A percentile compares a stretch with the other conserved stretches of the same genome.
phyloP scores from a whole-genome alignment of 129 eudicot genomes.

The Flaveria robusta region DNA sequence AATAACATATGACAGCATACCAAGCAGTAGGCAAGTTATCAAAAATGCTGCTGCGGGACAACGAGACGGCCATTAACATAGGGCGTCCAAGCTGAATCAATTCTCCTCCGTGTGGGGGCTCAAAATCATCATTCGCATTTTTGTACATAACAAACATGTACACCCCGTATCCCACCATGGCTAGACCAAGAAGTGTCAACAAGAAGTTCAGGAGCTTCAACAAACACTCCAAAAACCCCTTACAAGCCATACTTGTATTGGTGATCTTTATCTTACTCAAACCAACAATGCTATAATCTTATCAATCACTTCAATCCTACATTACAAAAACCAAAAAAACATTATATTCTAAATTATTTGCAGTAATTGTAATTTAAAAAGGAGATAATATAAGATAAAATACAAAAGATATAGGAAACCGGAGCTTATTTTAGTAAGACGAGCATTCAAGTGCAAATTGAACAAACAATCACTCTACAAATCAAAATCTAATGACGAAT shows the following conservation, averaged over 20 bases:
- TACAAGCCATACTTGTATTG: conserved; percentile 61
- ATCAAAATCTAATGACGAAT: not conserved
- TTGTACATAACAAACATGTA: conserved; percentile 82
- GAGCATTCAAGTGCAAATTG: not conserved
- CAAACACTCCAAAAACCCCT: conserved; percentile 83
- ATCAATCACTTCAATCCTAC: conserved; percentile 33
- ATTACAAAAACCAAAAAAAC: not conserved
- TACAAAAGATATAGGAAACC: too few species aligned
- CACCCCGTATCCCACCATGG: conserved; percentile 81
- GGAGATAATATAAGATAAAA: too few species aligned
- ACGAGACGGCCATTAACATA: conserved; percentile 61
- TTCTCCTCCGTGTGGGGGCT: conserved; percentile 46
- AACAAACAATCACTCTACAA: conserved; percentile 3
- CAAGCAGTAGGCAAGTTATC: conserved; percentile 79
- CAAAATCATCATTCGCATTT: conserved; percentile 38
- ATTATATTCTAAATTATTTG: not conserved
- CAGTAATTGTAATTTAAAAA: not conserved
- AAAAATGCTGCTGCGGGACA: conserved; percentile 49
- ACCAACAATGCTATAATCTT: conserved; percentile 20
- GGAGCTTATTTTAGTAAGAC: not conserved
- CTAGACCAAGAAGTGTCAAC: conserved; percentile 70
- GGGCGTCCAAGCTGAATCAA: conserved; percentile 82
- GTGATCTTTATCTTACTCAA: not conserved
- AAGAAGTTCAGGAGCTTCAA: conserved; percentile 84
- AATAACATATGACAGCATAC: conserved; percentile 42